Evolutionary conservation across 2,329 filamentous ascomycete genomes (phyloP).

Genomic region (Tolypocladium tropicale): DNA sequence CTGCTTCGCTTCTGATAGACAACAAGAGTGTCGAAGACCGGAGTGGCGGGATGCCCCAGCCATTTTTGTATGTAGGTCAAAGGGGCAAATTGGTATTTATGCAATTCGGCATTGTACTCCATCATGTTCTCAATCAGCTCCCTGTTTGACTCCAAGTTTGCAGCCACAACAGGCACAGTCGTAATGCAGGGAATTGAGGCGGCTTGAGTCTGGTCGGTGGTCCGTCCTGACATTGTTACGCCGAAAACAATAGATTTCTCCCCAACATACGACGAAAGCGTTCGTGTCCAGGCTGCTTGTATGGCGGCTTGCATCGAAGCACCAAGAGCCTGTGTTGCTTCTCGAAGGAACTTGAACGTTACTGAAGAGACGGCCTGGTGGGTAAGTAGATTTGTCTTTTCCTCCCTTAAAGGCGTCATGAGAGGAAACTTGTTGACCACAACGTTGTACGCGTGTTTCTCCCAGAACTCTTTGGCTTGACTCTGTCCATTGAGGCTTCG

Average conservation of each 20-base stretch:
- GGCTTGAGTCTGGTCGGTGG: conserved; percentile 44
- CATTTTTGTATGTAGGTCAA: conserved; percentile 63
- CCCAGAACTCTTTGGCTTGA: conserved; percentile 52
- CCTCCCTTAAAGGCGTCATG: conserved; percentile 51
- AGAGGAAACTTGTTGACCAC: conserved; percentile 65
- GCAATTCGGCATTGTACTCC: conserved; percentile 50
- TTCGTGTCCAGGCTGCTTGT: conserved; percentile 66
- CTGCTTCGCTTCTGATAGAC: conserved; percentile 60
- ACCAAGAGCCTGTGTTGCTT: conserved; percentile 43
- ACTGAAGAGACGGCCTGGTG: conserved; percentile 23
- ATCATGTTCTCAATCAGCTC: conserved; percentile 54
- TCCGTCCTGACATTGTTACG: conserved; percentile 67
- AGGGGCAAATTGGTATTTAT: conserved; percentile 62
- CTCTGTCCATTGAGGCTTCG: conserved; percentile 15
- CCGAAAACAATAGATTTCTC: conserved; percentile 69
- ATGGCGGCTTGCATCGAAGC: conserved; percentile 67
- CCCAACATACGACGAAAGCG: conserved; percentile 68
- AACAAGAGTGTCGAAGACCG: conserved; percentile 76
- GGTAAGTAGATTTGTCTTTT: conserved; percentile 21
- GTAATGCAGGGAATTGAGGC: conserved; percentile 70
- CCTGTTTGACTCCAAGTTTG: conserved; percentile 40
- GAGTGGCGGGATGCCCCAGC: conserved; percentile 52
- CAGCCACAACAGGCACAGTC: conserved; percentile 64
- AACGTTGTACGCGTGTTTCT: conserved; percentile 35
- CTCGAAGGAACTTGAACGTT: conserved; percentile 38